Evolutionary conservation across 345 rosid species (phyloP), one percentile per base, ranked within the genome.

Genomic region (Geranium rotundifolium): DNA sequence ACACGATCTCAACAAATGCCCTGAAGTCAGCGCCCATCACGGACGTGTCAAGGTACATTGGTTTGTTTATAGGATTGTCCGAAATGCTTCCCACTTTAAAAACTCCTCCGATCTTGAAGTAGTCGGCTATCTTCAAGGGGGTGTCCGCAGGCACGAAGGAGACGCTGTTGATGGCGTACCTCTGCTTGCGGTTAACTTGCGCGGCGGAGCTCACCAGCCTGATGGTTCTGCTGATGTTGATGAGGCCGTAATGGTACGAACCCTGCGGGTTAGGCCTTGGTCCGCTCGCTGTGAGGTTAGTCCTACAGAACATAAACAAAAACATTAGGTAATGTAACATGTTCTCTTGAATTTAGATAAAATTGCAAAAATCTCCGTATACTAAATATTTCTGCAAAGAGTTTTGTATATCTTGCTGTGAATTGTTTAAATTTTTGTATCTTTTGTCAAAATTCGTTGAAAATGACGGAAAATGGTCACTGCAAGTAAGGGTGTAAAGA

Each of bases 231-330:
- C 72, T 75, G n/a, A 73, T 72, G 72, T 80, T 80, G 60, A 80
- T 71, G 74, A 77, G 63, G 12, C 84, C 84, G 57, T 80, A 80
- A 56, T 80, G 84, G 80, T 80, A 80, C 14, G 84, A 77, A 0
- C 84, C 84, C 58, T 80, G 84, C 3, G 84, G 84, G 60, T 80
- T 80, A 31, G 84, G 84, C 64, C 84, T 75, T 8, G 84, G 84
- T 63, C 84, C 84, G 62, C 84, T 80, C 41, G 84, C 84, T 5
- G 84, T 75, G 17, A 80, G 80, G 63, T 80, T 80, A 57, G 84
- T 77, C 76, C 84, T 80, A 72, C 57, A 65, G 65, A 6, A 15
- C 10, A 41, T 10, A 55, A 50, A 17, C 12, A 9, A 4, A 4
- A 5, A 34, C 10, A 8, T 34, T 8, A 34, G 41, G 10, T 8